Conservation (phyloP, 192 early-diverging fungal species). For the Coemansia sp. region DNA sequence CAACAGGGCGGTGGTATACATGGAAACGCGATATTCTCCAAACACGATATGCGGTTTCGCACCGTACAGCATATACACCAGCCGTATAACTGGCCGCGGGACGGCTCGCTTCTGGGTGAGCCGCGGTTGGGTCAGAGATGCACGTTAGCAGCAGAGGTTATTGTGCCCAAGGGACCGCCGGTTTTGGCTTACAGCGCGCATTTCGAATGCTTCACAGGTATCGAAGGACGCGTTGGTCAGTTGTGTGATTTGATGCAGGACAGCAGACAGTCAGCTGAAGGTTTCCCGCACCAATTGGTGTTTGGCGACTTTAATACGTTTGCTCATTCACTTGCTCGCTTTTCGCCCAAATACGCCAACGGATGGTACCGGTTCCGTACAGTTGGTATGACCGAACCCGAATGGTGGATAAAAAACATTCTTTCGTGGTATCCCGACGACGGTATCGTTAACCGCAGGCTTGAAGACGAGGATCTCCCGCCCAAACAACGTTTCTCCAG, state of each 20-base stretch:
- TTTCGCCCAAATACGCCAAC: slow-evolving; percentile 62
- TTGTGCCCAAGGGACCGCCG: slow-evolving; percentile 51
- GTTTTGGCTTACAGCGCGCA: slow-evolving; percentile 73
- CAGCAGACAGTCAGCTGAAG: slow-evolving; percentile 35
- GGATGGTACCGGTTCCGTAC: slow-evolving; percentile 69
- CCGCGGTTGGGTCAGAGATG: slow-evolving; percentile 64
- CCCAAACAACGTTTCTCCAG: slow-evolving; percentile 20
- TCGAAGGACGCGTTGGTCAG: slow-evolving; percentile 65
- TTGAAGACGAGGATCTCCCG: slow-evolving; percentile 21
- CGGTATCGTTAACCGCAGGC: slow-evolving; percentile 26
- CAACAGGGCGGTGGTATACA: slow-evolving; percentile 79
- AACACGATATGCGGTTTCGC: slow-evolving; percentile 61
- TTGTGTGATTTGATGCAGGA: slow-evolving; percentile 71
- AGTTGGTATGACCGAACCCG: slow-evolving; percentile 63
- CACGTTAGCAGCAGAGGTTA: slow-evolving; percentile 63
- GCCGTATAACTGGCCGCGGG: slow-evolving; percentile 68
- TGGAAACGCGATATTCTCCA: slow-evolving; percentile 74
- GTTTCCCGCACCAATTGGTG: slow-evolving; percentile 67
- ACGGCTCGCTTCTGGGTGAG: slow-evolving; percentile 62
- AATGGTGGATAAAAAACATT: slow-evolving; percentile 70
- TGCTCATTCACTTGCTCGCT: slow-evolving; percentile 71
- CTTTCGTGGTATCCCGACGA: slow-evolving; percentile 53
- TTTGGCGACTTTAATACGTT: slow-evolving; percentile 80
- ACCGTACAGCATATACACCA: slow-evolving; percentile 68
- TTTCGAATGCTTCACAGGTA: slow-evolving; percentile 73